Conservation (phyloP, 768 basidiomycete species). For the Thelephora aurantiotincta region DNA sequence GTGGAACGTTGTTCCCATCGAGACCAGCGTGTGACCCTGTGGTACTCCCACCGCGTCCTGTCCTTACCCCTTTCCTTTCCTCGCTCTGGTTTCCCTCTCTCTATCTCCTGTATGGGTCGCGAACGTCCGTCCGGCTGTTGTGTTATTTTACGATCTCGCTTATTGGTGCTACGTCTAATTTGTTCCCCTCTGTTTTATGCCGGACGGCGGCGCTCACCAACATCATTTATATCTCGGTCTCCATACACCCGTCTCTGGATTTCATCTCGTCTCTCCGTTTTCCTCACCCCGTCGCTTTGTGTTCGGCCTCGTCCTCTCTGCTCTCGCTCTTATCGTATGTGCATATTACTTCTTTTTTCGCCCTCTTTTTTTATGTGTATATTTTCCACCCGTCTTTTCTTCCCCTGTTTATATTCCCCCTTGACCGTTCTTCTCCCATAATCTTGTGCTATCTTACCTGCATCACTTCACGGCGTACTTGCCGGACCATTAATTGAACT, state of each 20-base stretch:
- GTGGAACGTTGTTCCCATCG: conserved; percentile 17
- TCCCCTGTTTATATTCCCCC: not conserved
- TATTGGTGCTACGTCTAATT: too few relatives aligned
- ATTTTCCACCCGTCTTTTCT: conserved; percentile 2
- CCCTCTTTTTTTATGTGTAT: conserved; percentile 2
- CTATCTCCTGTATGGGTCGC: too few relatives aligned
- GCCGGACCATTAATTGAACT: not conserved
- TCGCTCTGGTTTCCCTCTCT: not conserved
- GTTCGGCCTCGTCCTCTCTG: not conserved
- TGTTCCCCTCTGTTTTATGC: too few relatives aligned
- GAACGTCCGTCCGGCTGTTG: too few relatives aligned
- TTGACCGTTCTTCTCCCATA: not conserved
- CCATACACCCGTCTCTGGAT: too few relatives aligned
- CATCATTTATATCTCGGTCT: too few relatives aligned
- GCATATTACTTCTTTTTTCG: conserved; percentile 1
- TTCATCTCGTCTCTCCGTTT: too few relatives aligned
- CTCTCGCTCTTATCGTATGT: not conserved
- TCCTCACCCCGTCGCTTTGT: not conserved
- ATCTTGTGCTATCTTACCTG: conserved; percentile 3
- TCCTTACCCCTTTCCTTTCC: not conserved
- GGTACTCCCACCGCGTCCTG: not conserved
- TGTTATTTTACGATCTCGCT: too few relatives aligned
- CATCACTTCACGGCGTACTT: conserved; percentile 1
- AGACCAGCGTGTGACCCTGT: conserved; percentile 6
- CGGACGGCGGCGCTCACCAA: too few relatives aligned